Conservation (phyloP, 176 grass and related monocot species). For the Olyra latifolia region DNA sequence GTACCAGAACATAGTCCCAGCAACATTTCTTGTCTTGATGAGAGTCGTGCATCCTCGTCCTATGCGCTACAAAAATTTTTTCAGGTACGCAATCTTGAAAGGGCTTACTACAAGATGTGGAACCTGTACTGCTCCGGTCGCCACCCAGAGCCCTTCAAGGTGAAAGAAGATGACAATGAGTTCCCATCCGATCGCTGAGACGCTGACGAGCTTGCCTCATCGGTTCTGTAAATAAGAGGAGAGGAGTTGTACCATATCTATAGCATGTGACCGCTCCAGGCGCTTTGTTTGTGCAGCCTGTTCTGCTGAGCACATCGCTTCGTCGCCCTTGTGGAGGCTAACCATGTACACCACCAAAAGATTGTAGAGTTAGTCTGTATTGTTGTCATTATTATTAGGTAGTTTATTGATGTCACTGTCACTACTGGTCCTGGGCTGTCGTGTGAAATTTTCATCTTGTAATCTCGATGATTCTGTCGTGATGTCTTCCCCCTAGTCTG, state of each 20-base stretch:
- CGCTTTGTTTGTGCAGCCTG: constrained; percentile 18
- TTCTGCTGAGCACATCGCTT: constrained; percentile 18
- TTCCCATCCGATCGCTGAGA: constrained; percentile 53
- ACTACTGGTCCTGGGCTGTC: background rate
- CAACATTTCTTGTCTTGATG: background rate
- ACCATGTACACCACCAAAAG: constrained; percentile 17
- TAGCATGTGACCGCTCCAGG: constrained; percentile 31
- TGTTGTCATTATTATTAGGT: background rate
- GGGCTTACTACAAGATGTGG: constrained; percentile 94
- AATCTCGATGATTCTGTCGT: too few relatives aligned
- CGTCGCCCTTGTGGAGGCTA: constrained; percentile 12
- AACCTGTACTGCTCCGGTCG: constrained; percentile 54
- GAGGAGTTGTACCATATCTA: constrained; percentile 48
- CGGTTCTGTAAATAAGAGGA: constrained; percentile 68
- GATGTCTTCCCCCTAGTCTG: too few relatives aligned
- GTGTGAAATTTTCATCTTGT: too few relatives aligned
- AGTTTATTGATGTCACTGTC: background rate
- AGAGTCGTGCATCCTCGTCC: background rate
- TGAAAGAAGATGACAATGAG: constrained; percentile 62
- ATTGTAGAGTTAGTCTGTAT: constrained; percentile 16
- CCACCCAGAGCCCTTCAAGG: constrained; percentile 72
- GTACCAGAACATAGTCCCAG: background rate
- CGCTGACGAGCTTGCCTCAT: constrained; percentile 28
- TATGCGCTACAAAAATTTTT: background rate
- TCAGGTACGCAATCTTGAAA: constrained; percentile 79